Percentiles rank a stretch among this genome's conserved stretches.
Evolutionary conservation across 768 basidiomycete genomes (phyloP).

Genomic region (Leccinum incarnatum): DNA sequence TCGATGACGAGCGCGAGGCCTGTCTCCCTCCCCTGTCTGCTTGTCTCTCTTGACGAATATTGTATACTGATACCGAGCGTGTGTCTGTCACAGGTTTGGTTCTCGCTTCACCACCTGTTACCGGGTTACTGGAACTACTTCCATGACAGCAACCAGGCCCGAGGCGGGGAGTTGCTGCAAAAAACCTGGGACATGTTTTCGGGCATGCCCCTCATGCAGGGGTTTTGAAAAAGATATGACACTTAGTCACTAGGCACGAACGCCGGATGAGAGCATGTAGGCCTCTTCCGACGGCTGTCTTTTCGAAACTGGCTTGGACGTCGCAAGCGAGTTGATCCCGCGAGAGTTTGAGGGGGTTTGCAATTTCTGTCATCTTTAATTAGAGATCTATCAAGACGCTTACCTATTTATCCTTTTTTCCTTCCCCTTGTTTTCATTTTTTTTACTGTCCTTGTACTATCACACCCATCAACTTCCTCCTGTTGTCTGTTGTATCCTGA

Average conservation of each 20-base stretch:
- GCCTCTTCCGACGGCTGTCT: background rate
- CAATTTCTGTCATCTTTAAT: background rate
- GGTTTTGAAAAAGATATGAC: background rate
- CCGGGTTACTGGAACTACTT: constrained; percentile 38
- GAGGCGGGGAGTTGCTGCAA: constrained; percentile 22
- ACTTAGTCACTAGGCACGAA: background rate
- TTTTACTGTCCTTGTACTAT: background rate
- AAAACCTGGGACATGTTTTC: constrained; percentile 20
- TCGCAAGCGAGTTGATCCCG: background rate
- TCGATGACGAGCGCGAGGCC: background rate
- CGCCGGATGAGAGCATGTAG: background rate
- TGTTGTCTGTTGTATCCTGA: background rate
- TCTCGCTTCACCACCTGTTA: constrained; percentile 33
- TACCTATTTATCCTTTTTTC: background rate
- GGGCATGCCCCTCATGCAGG: constrained; percentile 7
- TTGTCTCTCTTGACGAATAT: background rate
- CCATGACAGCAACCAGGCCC: constrained; percentile 14
- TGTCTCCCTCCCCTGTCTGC: background rate
- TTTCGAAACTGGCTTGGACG: background rate
- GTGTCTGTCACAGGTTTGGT: constrained; percentile 28
- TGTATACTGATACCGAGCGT: background rate
- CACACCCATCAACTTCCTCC: background rate
- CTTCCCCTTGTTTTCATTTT: background rate
- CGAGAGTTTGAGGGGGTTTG: background rate
- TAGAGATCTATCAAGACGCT: background rate